Percentiles rank a stretch among this genome's conserved stretches.
phyloP scores from a whole-genome alignment of 305 asterid species.

The Solanum hybrid region DNA sequence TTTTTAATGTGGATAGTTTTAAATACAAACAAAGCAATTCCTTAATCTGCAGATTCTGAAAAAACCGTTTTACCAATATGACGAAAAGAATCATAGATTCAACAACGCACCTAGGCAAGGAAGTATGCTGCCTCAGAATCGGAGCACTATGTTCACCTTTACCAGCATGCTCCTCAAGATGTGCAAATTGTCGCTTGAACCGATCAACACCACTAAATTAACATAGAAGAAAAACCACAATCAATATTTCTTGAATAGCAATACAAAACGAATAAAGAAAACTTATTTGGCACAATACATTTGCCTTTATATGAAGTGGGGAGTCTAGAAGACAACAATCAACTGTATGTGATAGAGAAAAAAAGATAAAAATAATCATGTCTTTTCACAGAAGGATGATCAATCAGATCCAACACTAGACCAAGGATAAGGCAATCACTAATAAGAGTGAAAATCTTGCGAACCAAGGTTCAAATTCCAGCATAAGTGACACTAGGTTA shows the following conservation, averaged over 20 bases:
- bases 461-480: neutral
- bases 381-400: neutral
- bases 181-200: slow-evolving; percentile 93
- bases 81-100: neutral
- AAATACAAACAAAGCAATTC: neutral
- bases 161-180: slow-evolving; percentile 79
- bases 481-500: neutral
- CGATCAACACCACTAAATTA: slow-evolving; percentile 78
- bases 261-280: neutral
- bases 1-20: neutral
- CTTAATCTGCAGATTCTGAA: neutral
- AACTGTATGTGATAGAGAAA: neutral
- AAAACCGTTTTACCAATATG: neutral
- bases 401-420: neutral
- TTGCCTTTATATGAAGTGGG: neutral
- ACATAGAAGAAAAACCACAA: neutral
- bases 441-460: neutral
- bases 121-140: slow-evolving; percentile 71
- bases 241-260: neutral
- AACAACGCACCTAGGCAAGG: slow-evolving; percentile 62
- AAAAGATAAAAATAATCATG: neutral
- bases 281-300: neutral
- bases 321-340: neutral
- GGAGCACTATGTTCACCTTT: slow-evolving; percentile 76
- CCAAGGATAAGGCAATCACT: neutral